A percentile compares a stretch with the other conserved stretches of the same genome.
Evolutionary conservation across 768 basidiomycete genomes (phyloP).

Genomic region (Lactarius akahatsu): DNA sequence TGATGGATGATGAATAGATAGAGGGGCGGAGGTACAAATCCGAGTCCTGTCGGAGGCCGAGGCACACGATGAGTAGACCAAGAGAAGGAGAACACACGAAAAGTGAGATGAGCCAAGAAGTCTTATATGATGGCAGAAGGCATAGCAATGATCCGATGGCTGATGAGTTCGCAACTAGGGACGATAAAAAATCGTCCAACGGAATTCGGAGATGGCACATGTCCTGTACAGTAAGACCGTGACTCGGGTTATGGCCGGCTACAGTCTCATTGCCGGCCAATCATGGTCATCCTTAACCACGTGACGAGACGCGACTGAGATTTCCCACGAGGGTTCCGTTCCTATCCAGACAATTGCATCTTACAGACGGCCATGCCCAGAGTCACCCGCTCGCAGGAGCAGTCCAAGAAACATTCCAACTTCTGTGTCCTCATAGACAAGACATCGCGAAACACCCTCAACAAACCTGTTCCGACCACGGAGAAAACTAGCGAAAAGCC

Average conservation of each 20-base stretch:
- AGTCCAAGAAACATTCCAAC: constrained; percentile 1
- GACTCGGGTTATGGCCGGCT: background rate
- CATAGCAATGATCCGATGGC: constrained; percentile 22
- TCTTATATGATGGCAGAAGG: constrained; percentile 16
- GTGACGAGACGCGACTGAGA: constrained; percentile 8
- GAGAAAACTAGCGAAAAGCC: constrained; percentile 3
- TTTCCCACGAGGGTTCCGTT: constrained; percentile 5
- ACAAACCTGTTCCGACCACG: background rate
- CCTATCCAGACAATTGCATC: background rate
- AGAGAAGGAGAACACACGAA: constrained; percentile 5
- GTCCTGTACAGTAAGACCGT: no score
- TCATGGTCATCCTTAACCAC: constrained; percentile 6
- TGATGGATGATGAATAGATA: constrained; percentile 18
- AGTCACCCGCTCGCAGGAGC: constrained; percentile 16
- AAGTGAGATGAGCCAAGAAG: background rate
- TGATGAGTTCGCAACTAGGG: background rate
- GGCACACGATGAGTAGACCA: constrained; percentile 13
- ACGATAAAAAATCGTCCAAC: constrained; percentile 4
- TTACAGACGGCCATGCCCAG: constrained; percentile 7
- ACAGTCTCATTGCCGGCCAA: background rate
- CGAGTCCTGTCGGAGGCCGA: constrained; percentile 10
- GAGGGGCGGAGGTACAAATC: background rate
- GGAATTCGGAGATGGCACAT: constrained; percentile 5
- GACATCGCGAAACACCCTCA: constrained; percentile 19
- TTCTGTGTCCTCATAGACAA: constrained; percentile 30